Conservation (phyloP, 75 land plant genomes). For the Picea sitchensis region DNA sequence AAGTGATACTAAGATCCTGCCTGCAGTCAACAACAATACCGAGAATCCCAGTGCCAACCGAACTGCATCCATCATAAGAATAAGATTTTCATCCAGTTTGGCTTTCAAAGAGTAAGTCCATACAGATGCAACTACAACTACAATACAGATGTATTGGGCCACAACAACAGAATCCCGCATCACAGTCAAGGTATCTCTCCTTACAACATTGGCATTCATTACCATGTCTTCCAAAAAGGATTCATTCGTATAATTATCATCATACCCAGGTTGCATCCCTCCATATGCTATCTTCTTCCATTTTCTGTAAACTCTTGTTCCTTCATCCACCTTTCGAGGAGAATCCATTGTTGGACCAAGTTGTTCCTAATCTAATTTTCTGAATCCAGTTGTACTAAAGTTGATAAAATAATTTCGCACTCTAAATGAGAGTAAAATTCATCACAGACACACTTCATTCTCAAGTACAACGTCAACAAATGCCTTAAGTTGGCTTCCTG, state of each 20-base stretch:
- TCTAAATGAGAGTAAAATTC: too few species aligned
- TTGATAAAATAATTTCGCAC: neutral
- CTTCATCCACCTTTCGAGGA: neutral
- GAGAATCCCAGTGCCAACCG: constrained; percentile 66
- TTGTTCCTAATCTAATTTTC: neutral
- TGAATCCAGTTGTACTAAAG: neutral
- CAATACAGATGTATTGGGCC: constrained; percentile 76
- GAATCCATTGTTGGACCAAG: constrained; percentile 5
- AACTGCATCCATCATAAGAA: constrained; percentile 60
- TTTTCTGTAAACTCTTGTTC: constrained; percentile 16
- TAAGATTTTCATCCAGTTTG: constrained; percentile 45
- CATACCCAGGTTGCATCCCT: constrained; percentile 90
- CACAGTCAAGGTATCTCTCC: constrained; percentile 61
- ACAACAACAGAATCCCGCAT: constrained; percentile 85
- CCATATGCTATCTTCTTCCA: constrained; percentile 97
- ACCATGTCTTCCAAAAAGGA: constrained; percentile 89
- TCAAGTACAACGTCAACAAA: too few species aligned
- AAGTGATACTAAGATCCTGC: constrained; percentile 40
- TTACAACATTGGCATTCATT: constrained; percentile 90
- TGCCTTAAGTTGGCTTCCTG: too few species aligned
- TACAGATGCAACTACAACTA: constrained; percentile 64
- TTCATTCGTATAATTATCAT: constrained; percentile 89
- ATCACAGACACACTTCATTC: too few species aligned
- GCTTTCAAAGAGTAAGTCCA: constrained; percentile 76
- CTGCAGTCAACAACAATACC: constrained; percentile 49